These are phyloP conservation scores for Trypanosoma vivax DNA, from an alignment of 208 protist genomes.

Conservation along the genomic window DNA sequence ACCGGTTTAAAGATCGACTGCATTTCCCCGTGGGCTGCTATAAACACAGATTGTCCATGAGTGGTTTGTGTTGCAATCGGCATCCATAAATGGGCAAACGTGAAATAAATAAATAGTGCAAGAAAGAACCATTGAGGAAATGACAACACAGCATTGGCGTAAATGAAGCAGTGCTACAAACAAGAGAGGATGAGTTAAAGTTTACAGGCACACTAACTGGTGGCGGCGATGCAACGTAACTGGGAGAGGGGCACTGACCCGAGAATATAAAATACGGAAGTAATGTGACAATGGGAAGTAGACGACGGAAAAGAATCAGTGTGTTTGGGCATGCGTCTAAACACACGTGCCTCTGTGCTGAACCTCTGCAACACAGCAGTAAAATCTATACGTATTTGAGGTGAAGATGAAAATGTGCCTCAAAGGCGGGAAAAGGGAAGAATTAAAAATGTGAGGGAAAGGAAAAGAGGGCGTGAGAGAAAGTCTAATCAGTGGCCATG, in stretches of 20 bases:
- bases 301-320: too few species aligned
- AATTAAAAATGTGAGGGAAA: conserved; percentile 5
- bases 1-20: conserved; percentile 6
- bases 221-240: not conserved
- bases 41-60: too few species aligned
- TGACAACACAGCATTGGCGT: not conserved
- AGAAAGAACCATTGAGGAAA: not conserved
- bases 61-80: too few species aligned
- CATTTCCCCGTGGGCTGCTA: not conserved
- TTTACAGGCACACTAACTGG: not conserved
- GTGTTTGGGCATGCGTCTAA: too few species aligned
- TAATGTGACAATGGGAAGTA: too few species aligned
- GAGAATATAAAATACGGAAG: too few species aligned
- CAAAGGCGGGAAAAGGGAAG: not conserved
- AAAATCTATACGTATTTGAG: too few species aligned
- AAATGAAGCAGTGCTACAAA: not conserved
- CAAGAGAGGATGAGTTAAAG: not conserved
- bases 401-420: not conserved
- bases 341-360: too few species aligned
- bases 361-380: too few species aligned
- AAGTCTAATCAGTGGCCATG: not conserved
- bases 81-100: too few species aligned
- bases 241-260: not conserved
- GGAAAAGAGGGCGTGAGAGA: conserved; percentile 1
- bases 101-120: too few species aligned